Base-by-base conservation (phyloP, 2,329 filamentous ascomycete species). In the Penicillium sp. region DNA sequence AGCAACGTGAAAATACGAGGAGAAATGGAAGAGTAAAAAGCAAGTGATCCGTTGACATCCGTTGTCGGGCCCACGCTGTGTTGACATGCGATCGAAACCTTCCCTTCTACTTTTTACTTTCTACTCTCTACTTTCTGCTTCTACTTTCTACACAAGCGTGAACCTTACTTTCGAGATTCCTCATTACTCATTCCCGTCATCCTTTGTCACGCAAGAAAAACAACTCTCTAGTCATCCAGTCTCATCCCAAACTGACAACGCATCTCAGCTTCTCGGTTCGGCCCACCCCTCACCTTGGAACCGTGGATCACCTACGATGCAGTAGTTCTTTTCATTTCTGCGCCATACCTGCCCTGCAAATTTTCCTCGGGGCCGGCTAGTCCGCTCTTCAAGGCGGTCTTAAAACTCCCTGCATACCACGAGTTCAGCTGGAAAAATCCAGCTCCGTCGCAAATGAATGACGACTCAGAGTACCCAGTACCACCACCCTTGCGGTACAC, bases 401-500 rank as follows among this genome's bases (percentile, higher is more conserved):
- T 26, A 18, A 20, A n/a, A 10, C 11, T 34, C 27, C 28, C 40
- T 20, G 26, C 41, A 23, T 36, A 23, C 41, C 23, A 16, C 14
- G 23, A 11, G 24, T 32, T 37, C n/a, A 26, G 31, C 31, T 34
- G 31, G 16, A 11, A 11, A 2, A 10, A 34, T 34, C 31, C 31
- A 20, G 31, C 31, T 20, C 31, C 9, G 5, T 34, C 31, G 9
- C 40, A 40, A 48, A 48, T 43, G 46, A 40, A 9, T 14, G 46
- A 47, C 46, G 29, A 49, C 40, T 23, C 32, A 14, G 37, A 52
- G 13, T 51, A 42, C n/a, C 55, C 56, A 23, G 46, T 44, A 9
- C 49, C 57, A 29, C 55, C 57, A 39, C 42, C 51, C 8, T 59
- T 59, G 47, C 47, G 44, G 14, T 57, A 56, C 40, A 57, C 63